A percentile compares a stretch with the other conserved stretches of the same genome.
Evolutionary conservation across 805 yeast species (phyloP).

Genomic region (Schizosaccharomyces japonicus): DNA sequence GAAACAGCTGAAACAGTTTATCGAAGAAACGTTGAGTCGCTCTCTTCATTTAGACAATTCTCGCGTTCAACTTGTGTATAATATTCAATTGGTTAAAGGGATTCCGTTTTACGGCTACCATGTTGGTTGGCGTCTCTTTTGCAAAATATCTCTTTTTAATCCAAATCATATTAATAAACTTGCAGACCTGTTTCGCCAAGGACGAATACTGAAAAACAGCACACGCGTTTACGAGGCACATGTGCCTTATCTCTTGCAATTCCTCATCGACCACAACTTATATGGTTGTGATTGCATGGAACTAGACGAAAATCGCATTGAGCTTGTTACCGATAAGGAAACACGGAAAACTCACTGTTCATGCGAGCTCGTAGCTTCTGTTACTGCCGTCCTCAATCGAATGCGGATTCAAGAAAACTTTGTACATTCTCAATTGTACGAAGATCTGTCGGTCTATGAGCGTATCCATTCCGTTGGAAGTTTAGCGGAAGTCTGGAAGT

Average conservation of each 20-base stretch:
- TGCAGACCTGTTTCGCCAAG: constrained; percentile 26
- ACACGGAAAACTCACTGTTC: not conserved
- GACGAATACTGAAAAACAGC: constrained; percentile 19
- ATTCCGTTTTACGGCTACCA: constrained; percentile 69
- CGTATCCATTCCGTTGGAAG: not conserved
- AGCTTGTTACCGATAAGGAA: constrained; percentile 12
- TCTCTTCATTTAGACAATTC: too few relatives aligned
- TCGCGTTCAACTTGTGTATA: not conserved
- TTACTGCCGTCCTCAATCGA: not conserved
- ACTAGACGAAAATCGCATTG: constrained; percentile 16
- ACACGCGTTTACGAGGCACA: constrained; percentile 54
- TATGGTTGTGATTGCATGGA: constrained; percentile 66
- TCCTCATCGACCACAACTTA: constrained; percentile 58
- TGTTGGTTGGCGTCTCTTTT: constrained; percentile 35
- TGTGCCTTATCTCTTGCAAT: constrained; percentile 52
- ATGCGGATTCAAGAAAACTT: not conserved
- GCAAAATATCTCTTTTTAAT: constrained; percentile 43
- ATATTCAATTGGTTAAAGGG: constrained; percentile 33
- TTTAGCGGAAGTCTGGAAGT: constrained; percentile 2
- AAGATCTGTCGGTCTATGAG: not conserved
- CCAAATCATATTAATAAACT: constrained; percentile 37
- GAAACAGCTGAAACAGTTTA: not conserved
- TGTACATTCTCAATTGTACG: not conserved
- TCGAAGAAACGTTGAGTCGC: not conserved
- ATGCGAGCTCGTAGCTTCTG: not conserved